Evolutionary conservation across 2,329 filamentous ascomycete species (phyloP).

Genomic region (Aspergillus nomiae): DNA sequence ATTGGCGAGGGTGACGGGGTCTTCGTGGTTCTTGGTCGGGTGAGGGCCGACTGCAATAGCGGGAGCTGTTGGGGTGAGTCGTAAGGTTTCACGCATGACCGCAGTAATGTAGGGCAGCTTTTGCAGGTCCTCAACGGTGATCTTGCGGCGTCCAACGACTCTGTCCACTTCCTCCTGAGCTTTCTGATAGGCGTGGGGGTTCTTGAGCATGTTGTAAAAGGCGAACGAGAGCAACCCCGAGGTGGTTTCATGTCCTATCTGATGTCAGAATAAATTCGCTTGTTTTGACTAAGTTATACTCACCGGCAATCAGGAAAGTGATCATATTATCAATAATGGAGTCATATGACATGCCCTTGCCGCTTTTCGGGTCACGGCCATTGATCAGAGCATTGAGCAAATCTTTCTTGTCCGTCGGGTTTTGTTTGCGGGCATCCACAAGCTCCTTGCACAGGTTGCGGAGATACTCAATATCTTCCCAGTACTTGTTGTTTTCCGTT

Average conservation of each 20-base stretch:
- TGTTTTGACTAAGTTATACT: background rate
- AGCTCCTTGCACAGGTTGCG: constrained; percentile 61
- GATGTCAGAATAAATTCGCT: background rate
- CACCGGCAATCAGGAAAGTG: constrained; percentile 68
- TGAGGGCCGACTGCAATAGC: constrained; percentile 55
- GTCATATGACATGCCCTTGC: constrained; percentile 63
- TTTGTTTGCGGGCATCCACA: constrained; percentile 59
- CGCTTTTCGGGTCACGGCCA: constrained; percentile 67
- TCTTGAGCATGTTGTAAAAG: constrained; percentile 66
- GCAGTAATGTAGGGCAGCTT: constrained; percentile 51
- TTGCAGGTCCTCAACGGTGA: constrained; percentile 62
- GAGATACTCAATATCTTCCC: constrained; percentile 46
- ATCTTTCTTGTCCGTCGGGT: constrained; percentile 64
- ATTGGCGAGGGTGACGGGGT: constrained; percentile 53
- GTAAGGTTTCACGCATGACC: constrained; percentile 64
- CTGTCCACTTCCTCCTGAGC: constrained; percentile 69
- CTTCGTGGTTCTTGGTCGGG: constrained; percentile 44
- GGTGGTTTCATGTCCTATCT: constrained; percentile 68
- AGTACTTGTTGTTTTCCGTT: constrained; percentile 33
- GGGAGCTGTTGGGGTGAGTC: constrained; percentile 61
- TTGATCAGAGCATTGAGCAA: constrained; percentile 70
- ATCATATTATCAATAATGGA: constrained; percentile 71
- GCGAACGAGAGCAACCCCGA: constrained; percentile 67
- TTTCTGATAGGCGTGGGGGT: constrained; percentile 61
- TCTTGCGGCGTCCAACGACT: constrained; percentile 61